These are phyloP conservation scores for Sporormia fimetaria DNA, from an alignment of 495 filamentous ascomycete genomes.

Conservation along the genomic window DNA sequence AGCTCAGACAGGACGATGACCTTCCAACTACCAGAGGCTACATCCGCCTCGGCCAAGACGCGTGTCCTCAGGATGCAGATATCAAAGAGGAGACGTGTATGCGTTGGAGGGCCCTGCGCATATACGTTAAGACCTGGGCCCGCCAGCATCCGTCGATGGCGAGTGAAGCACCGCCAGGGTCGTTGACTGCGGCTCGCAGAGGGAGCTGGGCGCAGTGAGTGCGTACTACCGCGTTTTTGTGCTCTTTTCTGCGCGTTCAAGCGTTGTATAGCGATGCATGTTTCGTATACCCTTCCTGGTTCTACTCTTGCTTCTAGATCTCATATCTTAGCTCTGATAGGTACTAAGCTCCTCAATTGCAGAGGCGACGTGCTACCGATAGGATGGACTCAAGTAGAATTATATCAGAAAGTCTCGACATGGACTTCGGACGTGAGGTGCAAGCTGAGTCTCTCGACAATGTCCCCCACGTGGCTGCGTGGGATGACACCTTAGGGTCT, in stretches of 20 bases:
- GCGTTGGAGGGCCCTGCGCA: constrained; percentile 68
- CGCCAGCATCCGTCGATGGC: constrained; percentile 60
- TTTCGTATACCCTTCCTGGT: background rate
- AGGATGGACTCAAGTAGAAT: too few relatives aligned
- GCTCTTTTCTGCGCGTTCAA: constrained; percentile 7
- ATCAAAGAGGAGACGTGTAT: constrained; percentile 42
- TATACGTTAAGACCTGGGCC: constrained; percentile 79
- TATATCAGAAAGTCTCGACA: too few relatives aligned
- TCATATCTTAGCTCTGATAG: too few relatives aligned
- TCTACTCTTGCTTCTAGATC: too few relatives aligned
- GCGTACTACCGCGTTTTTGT: background rate
- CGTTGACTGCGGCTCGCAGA: constrained; percentile 61
- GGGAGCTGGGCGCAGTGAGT: constrained; percentile 73
- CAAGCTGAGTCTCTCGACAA: too few relatives aligned
- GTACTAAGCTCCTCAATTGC: too few relatives aligned
- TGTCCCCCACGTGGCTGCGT: too few relatives aligned
- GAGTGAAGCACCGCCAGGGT: constrained; percentile 42
- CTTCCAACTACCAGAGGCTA: constrained; percentile 47
- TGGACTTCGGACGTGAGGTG: too few relatives aligned
- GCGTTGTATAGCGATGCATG: background rate
- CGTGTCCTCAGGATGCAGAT: constrained; percentile 28
- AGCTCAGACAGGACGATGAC: constrained; percentile 61
- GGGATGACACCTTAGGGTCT: too few relatives aligned
- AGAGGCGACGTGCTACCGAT: too few relatives aligned
- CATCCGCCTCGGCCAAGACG: constrained; percentile 46